Conservation (phyloP, 176 grass and related monocot species). For the Puya raimondii region DNA sequence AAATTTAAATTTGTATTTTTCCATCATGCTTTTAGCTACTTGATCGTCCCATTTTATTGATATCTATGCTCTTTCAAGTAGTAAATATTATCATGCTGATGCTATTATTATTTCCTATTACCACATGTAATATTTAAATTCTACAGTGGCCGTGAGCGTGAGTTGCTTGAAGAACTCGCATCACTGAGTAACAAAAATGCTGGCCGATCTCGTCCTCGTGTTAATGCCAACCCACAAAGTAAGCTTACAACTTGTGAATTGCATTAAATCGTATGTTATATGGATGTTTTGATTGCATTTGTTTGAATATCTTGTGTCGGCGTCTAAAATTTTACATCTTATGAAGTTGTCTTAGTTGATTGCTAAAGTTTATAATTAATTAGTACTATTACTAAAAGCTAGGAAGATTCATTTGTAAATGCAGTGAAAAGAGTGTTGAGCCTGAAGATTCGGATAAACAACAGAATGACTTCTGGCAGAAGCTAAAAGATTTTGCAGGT, state of each 20-base stretch:
- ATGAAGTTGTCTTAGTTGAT: background rate
- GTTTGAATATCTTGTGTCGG: background rate
- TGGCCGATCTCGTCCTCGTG: conserved; percentile 19
- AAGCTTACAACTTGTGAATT: conserved; percentile 5
- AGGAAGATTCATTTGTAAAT: conserved; percentile 8
- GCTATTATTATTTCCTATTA: background rate
- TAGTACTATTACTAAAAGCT: conserved; percentile 9
- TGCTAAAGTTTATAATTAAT: background rate
- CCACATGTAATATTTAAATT: background rate
- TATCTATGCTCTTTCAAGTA: background rate
- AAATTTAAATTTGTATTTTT: no score
- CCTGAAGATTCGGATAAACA: conserved; percentile 36
- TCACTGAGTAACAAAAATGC: conserved; percentile 46
- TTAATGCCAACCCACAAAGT: conserved; percentile 42
- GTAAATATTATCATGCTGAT: background rate
- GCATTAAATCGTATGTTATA: background rate
- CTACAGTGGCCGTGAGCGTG: conserved; percentile 55
- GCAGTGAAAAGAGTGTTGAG: conserved; percentile 29
- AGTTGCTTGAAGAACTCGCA: conserved; percentile 86
- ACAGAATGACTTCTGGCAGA: conserved; percentile 70
- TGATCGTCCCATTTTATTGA: background rate
- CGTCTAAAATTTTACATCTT: background rate
- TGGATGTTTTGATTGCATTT: background rate
- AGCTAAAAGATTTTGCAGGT: conserved; percentile 89
- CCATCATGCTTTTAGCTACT: no score